phyloP scores from a whole-genome alignment of 2,329 filamentous ascomycete species.

The Calonectria crousiana region DNA sequence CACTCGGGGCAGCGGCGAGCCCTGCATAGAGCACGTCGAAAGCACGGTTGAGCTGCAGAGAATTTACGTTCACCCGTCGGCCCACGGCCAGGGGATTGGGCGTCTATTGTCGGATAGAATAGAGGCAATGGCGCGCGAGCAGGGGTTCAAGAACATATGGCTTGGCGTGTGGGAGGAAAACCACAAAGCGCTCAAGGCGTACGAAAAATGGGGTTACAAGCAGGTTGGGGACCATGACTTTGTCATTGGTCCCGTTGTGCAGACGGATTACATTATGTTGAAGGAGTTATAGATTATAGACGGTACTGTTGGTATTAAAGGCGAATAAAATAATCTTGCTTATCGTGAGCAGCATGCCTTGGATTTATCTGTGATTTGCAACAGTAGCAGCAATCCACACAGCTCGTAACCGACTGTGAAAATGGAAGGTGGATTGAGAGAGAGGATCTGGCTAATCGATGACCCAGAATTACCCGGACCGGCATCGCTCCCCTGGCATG shows the following conservation, averaged over 20 bases:
- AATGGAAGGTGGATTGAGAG: not conserved
- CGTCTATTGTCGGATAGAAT: conserved; percentile 45
- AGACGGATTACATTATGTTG: conserved; percentile 57
- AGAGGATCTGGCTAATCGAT: not conserved
- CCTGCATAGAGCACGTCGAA: conserved; percentile 48
- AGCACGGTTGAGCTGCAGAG: conserved; percentile 55
- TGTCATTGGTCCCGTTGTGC: conserved; percentile 53
- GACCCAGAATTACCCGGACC: not conserved
- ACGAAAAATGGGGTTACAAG: conserved; percentile 55
- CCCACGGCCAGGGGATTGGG: conserved; percentile 55
- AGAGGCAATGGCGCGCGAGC: conserved; percentile 49
- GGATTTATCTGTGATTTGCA: not conserved
- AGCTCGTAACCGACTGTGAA: not conserved
- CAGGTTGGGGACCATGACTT: conserved; percentile 57
- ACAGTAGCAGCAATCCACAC: not conserved
- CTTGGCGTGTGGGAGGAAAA: conserved; percentile 64
- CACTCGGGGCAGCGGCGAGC: conserved; percentile 52
- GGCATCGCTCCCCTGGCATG: not conserved
- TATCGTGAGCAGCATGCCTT: not conserved
- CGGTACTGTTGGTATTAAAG: not conserved
- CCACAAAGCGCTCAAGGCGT: conserved; percentile 51
- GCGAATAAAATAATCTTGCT: not conserved
- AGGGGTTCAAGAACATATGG: conserved; percentile 56
- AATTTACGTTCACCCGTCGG: conserved; percentile 53
- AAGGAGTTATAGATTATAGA: conserved; percentile 41